Percentiles rank a stretch among this genome's conserved stretches.
Evolutionary conservation across 495 filamentous ascomycete species (phyloP).

Genomic region (Penicillium flavigenum): DNA sequence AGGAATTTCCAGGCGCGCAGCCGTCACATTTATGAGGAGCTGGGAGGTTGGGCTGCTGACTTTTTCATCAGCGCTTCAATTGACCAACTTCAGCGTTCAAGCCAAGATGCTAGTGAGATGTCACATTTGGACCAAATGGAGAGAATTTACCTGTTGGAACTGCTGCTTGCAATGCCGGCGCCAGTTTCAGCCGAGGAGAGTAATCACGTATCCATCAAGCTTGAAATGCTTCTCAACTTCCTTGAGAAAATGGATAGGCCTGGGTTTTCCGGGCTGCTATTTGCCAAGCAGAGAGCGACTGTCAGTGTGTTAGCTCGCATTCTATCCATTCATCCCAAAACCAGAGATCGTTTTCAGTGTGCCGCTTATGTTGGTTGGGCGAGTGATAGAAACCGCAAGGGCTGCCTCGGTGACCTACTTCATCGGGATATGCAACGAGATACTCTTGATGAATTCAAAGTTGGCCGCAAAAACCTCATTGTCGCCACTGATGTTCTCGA

Average conservation of each 20-base stretch:
- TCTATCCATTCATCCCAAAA: slow-evolving; percentile 59
- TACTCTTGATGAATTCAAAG: slow-evolving; percentile 67
- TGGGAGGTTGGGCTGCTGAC: slow-evolving; percentile 74
- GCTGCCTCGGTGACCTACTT: slow-evolving; percentile 60
- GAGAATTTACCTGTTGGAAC: slow-evolving; percentile 56
- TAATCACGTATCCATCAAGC: slow-evolving; percentile 50
- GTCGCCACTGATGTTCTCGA: slow-evolving; percentile 84
- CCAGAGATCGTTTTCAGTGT: slow-evolving; percentile 57
- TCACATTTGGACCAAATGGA: slow-evolving; percentile 52
- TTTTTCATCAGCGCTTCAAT: slow-evolving; percentile 65
- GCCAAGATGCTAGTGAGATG: slow-evolving; percentile 33
- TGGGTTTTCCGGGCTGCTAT: slow-evolving; percentile 69
- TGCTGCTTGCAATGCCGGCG: slow-evolving; percentile 48
- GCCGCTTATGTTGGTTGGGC: slow-evolving; percentile 71
- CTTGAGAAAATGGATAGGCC: slow-evolving; percentile 45
- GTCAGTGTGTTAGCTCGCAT: slow-evolving; percentile 67
- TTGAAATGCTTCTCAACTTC: slow-evolving; percentile 52
- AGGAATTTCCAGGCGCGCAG: slow-evolving; percentile 49
- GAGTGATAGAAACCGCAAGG: slow-evolving; percentile 42
- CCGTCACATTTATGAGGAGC: slow-evolving; percentile 52
- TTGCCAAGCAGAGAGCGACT: slow-evolving; percentile 70
- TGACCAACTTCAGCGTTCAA: slow-evolving; percentile 40
- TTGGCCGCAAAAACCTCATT: slow-evolving; percentile 71
- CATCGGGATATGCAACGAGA: slow-evolving; percentile 52
- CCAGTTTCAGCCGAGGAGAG: slow-evolving; percentile 22